A percentile compares a stretch with the other conserved stretches of the same genome.
Conservation (phyloP, 106 monocot species). For the Chionographis japonica region DNA sequence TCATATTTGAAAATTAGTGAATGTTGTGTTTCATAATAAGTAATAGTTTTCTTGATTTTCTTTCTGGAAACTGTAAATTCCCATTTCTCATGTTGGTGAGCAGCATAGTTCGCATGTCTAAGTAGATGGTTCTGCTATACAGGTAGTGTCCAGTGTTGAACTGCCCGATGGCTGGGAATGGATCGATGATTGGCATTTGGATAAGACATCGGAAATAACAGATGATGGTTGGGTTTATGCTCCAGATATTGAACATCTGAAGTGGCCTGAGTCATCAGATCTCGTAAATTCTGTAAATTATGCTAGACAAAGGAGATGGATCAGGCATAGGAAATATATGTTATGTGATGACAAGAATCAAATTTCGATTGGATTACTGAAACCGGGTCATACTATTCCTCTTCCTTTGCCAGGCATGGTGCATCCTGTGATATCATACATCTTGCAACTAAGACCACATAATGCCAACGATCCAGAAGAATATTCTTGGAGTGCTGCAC, state of each 20-base stretch:
- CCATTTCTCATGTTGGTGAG: too few relatives aligned
- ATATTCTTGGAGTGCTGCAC: slow-evolving; percentile 77
- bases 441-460: slow-evolving; percentile 61
- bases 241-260: slow-evolving; percentile 53
- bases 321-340: slow-evolving; percentile 56
- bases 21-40: too few relatives aligned
- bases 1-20: too few relatives aligned
- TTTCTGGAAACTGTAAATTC: too few relatives aligned
- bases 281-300: slow-evolving; percentile 24
- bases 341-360: slow-evolving; percentile 22
- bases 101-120: not conserved
- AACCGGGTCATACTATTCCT: slow-evolving; percentile 68
- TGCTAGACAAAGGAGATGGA: slow-evolving; percentile 84
- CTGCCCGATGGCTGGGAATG: slow-evolving; percentile 83
- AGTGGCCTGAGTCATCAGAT: slow-evolving; percentile 64
- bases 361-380: slow-evolving; percentile 49
- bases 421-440: slow-evolving; percentile 57
- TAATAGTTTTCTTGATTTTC: too few relatives aligned
- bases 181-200: slow-evolving; percentile 88
- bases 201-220: slow-evolving; percentile 28
- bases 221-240: slow-evolving; percentile 91
- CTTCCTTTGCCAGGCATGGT: slow-evolving; percentile 67
- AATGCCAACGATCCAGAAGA: slow-evolving; percentile 27
- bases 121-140: slow-evolving; percentile 6
- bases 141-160: slow-evolving; percentile 38